Conservation (phyloP, 257 asterid species). For the Solanum ahanhuiri region DNA sequence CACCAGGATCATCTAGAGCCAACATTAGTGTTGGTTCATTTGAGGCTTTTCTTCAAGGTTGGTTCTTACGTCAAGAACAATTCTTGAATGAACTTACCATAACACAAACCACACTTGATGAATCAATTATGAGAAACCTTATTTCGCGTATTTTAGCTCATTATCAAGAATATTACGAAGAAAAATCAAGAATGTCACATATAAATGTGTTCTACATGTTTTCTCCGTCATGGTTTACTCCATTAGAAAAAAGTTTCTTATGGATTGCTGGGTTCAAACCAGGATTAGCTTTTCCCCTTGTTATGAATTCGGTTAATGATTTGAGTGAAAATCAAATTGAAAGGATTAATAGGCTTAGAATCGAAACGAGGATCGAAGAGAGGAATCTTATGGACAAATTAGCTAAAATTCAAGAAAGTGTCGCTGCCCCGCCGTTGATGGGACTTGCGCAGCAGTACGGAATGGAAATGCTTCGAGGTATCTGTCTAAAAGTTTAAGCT, state of each 20-base stretch:
- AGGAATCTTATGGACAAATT: conserved; percentile 19
- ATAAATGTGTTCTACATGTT: conserved; percentile 24
- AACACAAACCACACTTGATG: conserved; percentile 1
- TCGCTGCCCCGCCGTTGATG: conserved; percentile 39
- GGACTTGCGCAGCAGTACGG: conserved; percentile 4
- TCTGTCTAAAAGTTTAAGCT: neutral
- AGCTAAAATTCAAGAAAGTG: conserved; percentile 47
- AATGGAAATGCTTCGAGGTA: neutral
- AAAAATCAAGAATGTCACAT: conserved; percentile 32
- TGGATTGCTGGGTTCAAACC: conserved; percentile 55
- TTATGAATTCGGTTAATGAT: conserved; percentile 8
- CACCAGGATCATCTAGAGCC: neutral
- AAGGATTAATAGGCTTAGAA: conserved; percentile 10
- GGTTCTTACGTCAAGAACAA: conserved; percentile 29
- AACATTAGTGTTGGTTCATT: neutral
- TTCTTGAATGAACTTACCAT: conserved; percentile 15
- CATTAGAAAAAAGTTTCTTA: conserved; percentile 32
- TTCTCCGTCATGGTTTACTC: conserved; percentile 44
- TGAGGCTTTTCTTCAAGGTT: conserved; percentile 17
- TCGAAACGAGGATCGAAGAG: conserved; percentile 20
- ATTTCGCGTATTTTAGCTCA: conserved; percentile 26
- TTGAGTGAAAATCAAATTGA: conserved; percentile 15
- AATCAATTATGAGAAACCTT: conserved; percentile 1
- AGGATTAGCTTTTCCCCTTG: conserved; percentile 18
- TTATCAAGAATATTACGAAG: conserved; percentile 29